Percentiles rank a stretch among this genome's conserved stretches.
These are phyloP conservation scores for Geotrichum candidum DNA, from an alignment of 1,139 yeast species.

Conservation along the genomic window DNA sequence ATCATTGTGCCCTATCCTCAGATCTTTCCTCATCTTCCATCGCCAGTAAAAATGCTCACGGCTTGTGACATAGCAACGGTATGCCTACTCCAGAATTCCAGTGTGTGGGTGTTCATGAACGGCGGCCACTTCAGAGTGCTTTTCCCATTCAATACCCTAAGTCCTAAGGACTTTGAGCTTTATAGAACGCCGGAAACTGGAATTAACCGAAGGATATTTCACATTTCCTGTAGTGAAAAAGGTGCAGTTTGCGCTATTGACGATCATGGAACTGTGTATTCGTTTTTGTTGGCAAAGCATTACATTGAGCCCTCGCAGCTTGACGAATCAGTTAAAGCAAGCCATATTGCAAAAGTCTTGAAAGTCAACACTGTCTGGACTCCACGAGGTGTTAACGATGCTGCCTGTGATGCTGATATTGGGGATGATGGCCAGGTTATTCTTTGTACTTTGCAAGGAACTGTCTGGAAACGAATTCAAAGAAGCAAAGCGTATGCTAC, in stretches of 20 bases:
- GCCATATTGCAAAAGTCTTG: conserved; percentile 19
- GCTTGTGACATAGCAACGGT: conserved; percentile 72
- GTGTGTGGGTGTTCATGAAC: conserved; percentile 57
- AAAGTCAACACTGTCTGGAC: conserved; percentile 32
- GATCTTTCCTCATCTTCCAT: conserved; percentile 11
- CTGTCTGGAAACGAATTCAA: conserved; percentile 42
- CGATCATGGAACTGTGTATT: conserved; percentile 32
- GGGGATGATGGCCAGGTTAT: conserved; percentile 65
- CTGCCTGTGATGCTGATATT: conserved; percentile 55
- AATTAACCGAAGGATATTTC: conserved; percentile 19
- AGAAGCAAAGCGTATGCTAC: conserved; percentile 27
- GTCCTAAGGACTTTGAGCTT: conserved; percentile 20
- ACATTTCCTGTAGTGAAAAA: conserved; percentile 24
- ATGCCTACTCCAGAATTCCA: conserved; percentile 53
- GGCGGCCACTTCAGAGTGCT: conserved; percentile 43
- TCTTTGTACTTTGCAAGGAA: conserved; percentile 62
- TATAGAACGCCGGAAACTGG: conserved; percentile 16
- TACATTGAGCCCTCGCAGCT: conserved; percentile 5
- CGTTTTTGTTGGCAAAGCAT: conserved; percentile 23
- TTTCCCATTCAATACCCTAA: conserved; percentile 16
- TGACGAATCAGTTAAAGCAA: conserved; percentile 5
- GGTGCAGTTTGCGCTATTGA: conserved; percentile 31
- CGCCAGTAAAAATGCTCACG: conserved; percentile 45
- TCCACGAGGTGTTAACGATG: conserved; percentile 29
- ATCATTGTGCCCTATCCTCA: conserved; percentile 18